Percentiles rank a stretch among this genome's conserved stretches.
Conservation (phyloP, 495 filamentous ascomycete species). For the Xanthoparmelia taractica region DNA sequence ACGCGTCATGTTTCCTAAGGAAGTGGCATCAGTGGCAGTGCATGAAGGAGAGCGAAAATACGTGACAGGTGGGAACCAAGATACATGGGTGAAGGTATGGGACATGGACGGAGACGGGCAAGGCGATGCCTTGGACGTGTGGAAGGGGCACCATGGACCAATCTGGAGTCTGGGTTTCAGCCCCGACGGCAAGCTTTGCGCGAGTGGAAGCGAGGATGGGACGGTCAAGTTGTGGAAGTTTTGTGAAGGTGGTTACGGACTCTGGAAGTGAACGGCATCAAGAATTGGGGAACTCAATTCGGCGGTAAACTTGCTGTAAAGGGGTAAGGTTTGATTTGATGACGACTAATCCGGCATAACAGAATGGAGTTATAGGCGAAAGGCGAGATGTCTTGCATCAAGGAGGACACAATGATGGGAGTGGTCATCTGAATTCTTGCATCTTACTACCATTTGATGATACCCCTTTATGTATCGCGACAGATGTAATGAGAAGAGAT, state of each 20-base stretch:
- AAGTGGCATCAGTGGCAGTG: conserved; percentile 81
- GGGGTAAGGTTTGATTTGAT: background rate
- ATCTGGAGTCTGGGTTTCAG: conserved; percentile 94
- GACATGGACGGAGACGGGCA: conserved; percentile 60
- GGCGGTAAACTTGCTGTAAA: background rate
- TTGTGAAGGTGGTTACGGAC: conserved; percentile 56
- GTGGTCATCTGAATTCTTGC: conserved; percentile 6
- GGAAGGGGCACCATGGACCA: conserved; percentile 95
- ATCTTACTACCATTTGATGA: conserved; percentile 9
- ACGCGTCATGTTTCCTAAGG: conserved; percentile 63
- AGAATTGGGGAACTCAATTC: background rate
- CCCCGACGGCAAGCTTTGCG: conserved; percentile 90
- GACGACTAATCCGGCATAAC: conserved; percentile 1
- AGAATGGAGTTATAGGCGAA: conserved; percentile 2
- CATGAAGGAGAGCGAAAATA: conserved; percentile 73
- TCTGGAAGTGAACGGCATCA: conserved; percentile 47
- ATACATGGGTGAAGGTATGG: conserved; percentile 93
- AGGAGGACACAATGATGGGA: conserved; percentile 1
- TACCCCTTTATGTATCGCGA: conserved; percentile 16
- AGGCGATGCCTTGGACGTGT: conserved; percentile 68
- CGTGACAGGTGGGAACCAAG: conserved; percentile 73
- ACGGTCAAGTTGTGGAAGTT: conserved; percentile 92
- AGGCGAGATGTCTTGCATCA: background rate
- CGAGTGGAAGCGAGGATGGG: conserved; percentile 92
- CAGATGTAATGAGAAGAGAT: conserved; percentile 11